Percentiles rank a stretch among this genome's conserved stretches.
These are phyloP conservation scores for Pseudonectria foliicola DNA, from an alignment of 2,329 filamentous ascomycete genomes.

Conservation along the genomic window DNA sequence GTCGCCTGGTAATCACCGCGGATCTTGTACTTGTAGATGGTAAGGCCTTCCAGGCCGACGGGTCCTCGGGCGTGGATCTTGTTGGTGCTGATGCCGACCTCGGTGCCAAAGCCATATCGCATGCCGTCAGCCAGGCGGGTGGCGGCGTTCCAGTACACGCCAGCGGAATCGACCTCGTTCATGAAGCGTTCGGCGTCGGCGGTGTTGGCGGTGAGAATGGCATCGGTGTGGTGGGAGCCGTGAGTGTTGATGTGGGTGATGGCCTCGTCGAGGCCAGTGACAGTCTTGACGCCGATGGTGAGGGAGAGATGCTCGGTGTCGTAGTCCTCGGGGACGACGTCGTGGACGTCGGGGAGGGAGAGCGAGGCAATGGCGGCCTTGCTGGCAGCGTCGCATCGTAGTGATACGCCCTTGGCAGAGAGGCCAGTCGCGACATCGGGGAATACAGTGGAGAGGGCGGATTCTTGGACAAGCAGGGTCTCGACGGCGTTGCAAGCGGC, in stretches of 20 bases:
- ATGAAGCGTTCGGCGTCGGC: slow-evolving; percentile 74
- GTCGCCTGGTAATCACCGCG: slow-evolving; percentile 78
- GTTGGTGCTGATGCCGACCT: slow-evolving; percentile 97
- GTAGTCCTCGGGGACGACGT: slow-evolving; percentile 65
- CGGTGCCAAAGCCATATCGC: slow-evolving; percentile 94
- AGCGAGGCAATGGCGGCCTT: slow-evolving; percentile 53
- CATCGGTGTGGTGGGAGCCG: slow-evolving; percentile 90
- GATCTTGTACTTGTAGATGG: slow-evolving; percentile 96
- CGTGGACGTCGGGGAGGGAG: slow-evolving; percentile 47
- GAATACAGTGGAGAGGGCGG: slow-evolving; percentile 59
- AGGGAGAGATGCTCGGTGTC: slow-evolving; percentile 85
- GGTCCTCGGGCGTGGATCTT: slow-evolving; percentile 94
- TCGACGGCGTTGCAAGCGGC: slow-evolving; percentile 95
- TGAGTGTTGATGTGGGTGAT: slow-evolving; percentile 86
- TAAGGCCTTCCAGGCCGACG: slow-evolving; percentile 87
- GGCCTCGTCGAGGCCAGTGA: slow-evolving; percentile 61
- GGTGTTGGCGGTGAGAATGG: slow-evolving; percentile 67
- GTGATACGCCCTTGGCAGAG: slow-evolving; percentile 65
- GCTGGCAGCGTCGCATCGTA: slow-evolving; percentile 69
- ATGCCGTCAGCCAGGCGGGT: slow-evolving; percentile 94
- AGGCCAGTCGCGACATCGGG: slow-evolving; percentile 69
- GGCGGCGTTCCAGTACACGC: slow-evolving; percentile 95
- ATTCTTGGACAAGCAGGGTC: slow-evolving; percentile 76
- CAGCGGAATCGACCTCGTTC: slow-evolving; percentile 76
- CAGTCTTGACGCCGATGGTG: slow-evolving; percentile 74